Evolutionary conservation across 148 eudicot genomes (phyloP), one percentile per base, ranked within the genome.

Genomic region (Vaccinium vitisidaea): DNA sequence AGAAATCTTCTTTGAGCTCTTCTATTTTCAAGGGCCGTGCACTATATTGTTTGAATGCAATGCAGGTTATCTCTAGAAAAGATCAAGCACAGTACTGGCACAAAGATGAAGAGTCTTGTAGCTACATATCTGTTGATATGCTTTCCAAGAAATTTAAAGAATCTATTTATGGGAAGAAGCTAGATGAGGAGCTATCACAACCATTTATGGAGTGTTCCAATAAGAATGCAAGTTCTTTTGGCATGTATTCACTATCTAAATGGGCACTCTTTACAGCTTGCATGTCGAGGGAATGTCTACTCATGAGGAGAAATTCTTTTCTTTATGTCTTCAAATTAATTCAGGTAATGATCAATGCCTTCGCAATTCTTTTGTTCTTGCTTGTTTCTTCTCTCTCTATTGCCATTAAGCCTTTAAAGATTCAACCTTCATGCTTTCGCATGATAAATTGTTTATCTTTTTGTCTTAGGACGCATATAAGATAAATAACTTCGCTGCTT

Each of bases 41-140:
- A 14, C 1, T 25, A 69, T 2, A 9, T 14, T 63, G 50, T 13
- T 52, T 52, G 15, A 75, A 25, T 39, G 2, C 61, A 49, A 79
- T 61, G 70, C 89, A 95, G 98, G 94, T 94, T 75, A 92, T 92
- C 53, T 94, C 98, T 9, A 92, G 87, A 85, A 94, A 92, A 84
- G 98, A 94, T 88, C 98, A 96, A 86, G 87, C 86, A 52, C 93
- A 93, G 54, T 94, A 92, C 80, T 94, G 95, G 98, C 75, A 80
- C 58, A 76, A 61, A 69, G 70, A 56, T 50, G 89, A 87, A 13
- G 83, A 89, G 58, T 58, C 88, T 82, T 86, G 91, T 75, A 79
- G 69, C 25, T 96, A 86, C 84, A 80, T 91, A 50, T 90, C 98
- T 23, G 88, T 89, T 14, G 89, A 89, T 84, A 48, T 50, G 39